Conservation (phyloP, 2,329 filamentous ascomycete genomes). For the Nothopassalora personata region DNA sequence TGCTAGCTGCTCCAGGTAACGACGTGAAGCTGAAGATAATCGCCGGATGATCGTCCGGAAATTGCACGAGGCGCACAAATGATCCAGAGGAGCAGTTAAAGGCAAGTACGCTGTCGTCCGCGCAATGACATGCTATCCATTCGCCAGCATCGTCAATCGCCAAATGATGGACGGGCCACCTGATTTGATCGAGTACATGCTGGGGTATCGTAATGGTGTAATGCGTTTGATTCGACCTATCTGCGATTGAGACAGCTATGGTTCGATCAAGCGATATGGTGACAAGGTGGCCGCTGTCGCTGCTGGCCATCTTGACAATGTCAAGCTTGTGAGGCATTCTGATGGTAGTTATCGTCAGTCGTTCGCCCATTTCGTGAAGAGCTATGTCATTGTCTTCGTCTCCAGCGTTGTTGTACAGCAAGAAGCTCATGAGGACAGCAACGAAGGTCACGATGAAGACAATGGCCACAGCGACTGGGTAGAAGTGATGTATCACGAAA, state of each 20-base stretch:
- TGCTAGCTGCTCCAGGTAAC: constrained; percentile 27
- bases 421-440: constrained; percentile 66
- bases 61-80: constrained; percentile 53
- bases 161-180: constrained; percentile 47
- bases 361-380: constrained; percentile 45
- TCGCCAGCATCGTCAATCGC: constrained; percentile 60
- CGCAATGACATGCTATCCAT: constrained; percentile 62
- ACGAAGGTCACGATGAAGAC: constrained; percentile 60
- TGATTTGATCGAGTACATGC: constrained; percentile 20
- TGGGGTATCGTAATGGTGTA: constrained; percentile 14
- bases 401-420: constrained; percentile 60
- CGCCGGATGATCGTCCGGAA: constrained; percentile 54
- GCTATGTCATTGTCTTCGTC: constrained; percentile 40
- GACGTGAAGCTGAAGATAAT: constrained; percentile 60
- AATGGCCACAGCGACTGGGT: constrained; percentile 59
- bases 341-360: constrained; percentile 57
- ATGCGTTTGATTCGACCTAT: constrained; percentile 18
- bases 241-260: constrained; percentile 41
- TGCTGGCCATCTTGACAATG: constrained; percentile 59
- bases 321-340: constrained; percentile 63
- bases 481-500: constrained; percentile 60
- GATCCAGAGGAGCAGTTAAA: constrained; percentile 57
- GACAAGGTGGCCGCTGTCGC: constrained; percentile 59
- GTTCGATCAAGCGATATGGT: constrained; percentile 66
- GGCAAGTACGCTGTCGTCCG: constrained; percentile 52